Evolutionary conservation across 495 filamentous ascomycete species (phyloP).

Genomic region (Penicillium ochrochloron): DNA sequence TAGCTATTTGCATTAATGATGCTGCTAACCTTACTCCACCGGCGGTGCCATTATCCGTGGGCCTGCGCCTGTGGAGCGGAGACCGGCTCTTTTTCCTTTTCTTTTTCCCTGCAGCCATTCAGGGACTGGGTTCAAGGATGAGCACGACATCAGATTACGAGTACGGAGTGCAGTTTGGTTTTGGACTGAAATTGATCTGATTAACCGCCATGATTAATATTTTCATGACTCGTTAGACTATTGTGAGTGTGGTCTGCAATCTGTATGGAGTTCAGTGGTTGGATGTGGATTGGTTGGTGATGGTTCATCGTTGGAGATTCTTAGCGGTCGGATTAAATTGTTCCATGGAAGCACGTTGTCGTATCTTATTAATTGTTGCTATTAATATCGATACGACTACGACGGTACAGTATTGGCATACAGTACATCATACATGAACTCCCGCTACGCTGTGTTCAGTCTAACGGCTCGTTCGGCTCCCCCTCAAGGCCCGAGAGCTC

Average conservation of each 20-base stretch:
- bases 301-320: neutral
- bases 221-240: neutral
- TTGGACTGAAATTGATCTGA: neutral
- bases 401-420: neutral
- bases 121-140: neutral
- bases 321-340: neutral
- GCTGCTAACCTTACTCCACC: neutral
- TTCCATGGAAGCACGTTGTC: constrained; percentile 8
- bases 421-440: neutral
- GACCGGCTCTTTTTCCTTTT: neutral
- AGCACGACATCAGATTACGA: constrained; percentile 6
- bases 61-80: neutral
- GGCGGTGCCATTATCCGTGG: neutral
- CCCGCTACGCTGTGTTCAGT: neutral
- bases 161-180: neutral
- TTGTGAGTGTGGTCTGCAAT: too few relatives aligned
- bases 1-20: neutral
- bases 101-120: neutral
- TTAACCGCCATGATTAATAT: too few relatives aligned
- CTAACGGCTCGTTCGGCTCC: constrained; percentile 7
- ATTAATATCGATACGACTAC: constrained; percentile 4
- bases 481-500: neutral
- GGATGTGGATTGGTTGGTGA: neutral
- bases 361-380: neutral
- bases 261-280: neutral